These are phyloP conservation scores for Fusarium kyushuense DNA, from an alignment of 2,329 filamentous ascomycete genomes.

Conservation along the genomic window DNA sequence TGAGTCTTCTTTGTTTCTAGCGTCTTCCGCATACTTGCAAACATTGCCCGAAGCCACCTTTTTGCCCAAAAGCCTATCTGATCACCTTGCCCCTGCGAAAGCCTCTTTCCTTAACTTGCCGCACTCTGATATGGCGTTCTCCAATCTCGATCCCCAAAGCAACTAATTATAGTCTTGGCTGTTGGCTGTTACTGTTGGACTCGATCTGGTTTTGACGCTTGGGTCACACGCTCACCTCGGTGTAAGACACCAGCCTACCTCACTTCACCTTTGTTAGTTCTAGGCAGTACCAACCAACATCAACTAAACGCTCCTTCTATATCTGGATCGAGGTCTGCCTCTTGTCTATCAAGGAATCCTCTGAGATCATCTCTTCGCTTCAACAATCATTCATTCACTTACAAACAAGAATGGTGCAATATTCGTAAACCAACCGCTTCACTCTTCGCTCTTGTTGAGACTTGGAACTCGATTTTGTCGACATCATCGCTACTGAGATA, in stretches of 20 bases:
- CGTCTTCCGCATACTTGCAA: conserved; percentile 1
- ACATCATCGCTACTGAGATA: not conserved
- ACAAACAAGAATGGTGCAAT: conserved; percentile 27
- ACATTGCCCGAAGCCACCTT: conserved; percentile 3
- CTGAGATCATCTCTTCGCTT: not conserved
- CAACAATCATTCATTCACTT: not conserved
- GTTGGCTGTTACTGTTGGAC: not conserved
- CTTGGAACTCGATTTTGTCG: conserved; percentile 1
- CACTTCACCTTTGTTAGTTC: conserved; percentile 1
- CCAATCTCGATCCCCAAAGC: not conserved
- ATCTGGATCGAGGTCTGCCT: conserved; percentile 1
- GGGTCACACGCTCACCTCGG: conserved; percentile 1
- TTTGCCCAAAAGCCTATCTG: not conserved
- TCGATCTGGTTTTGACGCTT: not conserved
- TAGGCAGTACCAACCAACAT: not conserved
- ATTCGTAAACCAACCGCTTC: conserved; percentile 12
- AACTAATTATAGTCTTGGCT: conserved; percentile 5
- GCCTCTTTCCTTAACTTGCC: not conserved
- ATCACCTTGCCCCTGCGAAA: not conserved
- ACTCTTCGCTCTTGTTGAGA: not conserved
- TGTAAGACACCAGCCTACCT: not conserved
- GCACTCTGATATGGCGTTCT: not conserved
- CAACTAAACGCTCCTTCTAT: conserved; percentile 25
- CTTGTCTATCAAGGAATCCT: not conserved
- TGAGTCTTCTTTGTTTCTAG: conserved; percentile 2